These are phyloP conservation scores for Centrapalus pauciflorus DNA, from an alignment of 129 eudicot genomes.

Conservation along the genomic window DNA sequence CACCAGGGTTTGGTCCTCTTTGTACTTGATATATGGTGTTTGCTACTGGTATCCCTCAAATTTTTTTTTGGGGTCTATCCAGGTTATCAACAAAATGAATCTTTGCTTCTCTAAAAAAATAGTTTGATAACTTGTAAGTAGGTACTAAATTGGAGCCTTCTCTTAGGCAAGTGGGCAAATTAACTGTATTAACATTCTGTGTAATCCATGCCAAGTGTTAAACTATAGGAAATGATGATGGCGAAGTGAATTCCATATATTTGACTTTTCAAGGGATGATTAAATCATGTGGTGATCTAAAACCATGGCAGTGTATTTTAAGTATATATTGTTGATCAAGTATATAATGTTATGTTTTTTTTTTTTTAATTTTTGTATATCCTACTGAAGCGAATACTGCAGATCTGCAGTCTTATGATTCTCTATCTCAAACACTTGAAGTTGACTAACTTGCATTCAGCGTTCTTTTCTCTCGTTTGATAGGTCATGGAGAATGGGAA, in stretches of 20 bases:
- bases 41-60: not conserved
- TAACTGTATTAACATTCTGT: no score
- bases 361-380: no score
- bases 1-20: not conserved
- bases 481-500: slow-evolving; percentile 89
- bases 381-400: no score
- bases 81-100: not conserved
- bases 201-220: no score
- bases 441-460: not conserved
- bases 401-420: not conserved
- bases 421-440: not conserved
- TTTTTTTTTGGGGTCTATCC: not conserved
- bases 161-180: no score
- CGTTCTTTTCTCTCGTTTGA: slow-evolving; percentile 9
- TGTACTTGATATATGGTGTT: not conserved
- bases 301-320: no score
- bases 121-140: not conserved
- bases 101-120: not conserved
- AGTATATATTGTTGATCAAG: no score
- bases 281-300: no score
- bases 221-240: no score
- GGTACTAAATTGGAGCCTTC: not conserved
- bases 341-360: no score
- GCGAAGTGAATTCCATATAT: no score
- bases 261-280: no score